Evolutionary conservation across 495 filamentous ascomycete genomes (phyloP), one percentile per base, ranked within the genome.

Genomic region (Staphylotrichum longicolle): DNA sequence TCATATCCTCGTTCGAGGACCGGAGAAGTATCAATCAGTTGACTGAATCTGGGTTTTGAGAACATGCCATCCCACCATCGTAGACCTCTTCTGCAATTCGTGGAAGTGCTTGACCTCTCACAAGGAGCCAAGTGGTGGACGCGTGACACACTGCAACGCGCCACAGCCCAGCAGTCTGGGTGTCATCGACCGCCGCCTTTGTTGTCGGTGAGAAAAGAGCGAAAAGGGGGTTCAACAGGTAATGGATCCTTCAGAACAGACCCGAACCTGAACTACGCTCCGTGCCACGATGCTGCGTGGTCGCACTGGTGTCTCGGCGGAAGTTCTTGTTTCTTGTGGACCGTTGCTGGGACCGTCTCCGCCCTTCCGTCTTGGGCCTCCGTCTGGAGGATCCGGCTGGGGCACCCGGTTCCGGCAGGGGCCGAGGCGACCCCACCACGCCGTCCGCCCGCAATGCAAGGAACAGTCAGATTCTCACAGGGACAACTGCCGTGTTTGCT

Each of bases 101-200:
- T 42, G 8, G 11, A 10, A 32, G 5, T 30, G n/a, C 11, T 20
- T n/a, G 63, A 64, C 71, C 71, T 73, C 71, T 73, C 69, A 73
- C 68, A 67, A 39, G 54, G 61, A 42, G 65, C 65, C 68, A 71
- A 66, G 71, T 70, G 20, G 20, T 27, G 68, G 71, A 70, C 64
- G 63, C 6, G 51, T 56, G 58, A 52, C 52, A 61, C 54, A 64
- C 53, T n/a, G 54, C 15, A 54, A 61, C 63, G 52, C 61, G 65
- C 69, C 66, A 68, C 67, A 59, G 37, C 47, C 44, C 54, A 32
- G 44, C 58, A 57, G 46, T 35, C 40, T 46, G 61, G 53, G 60
- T 66, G 47, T 46, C 61, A 57, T 52, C 41, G 11, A 11, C n/a
- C 40, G 42, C 44, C 27, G 42, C 11, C 44, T 62, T 50, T 42